These are phyloP conservation scores for Entomortierella beljakovae DNA, from an alignment of 192 early-diverging fungal species.

Conservation along the genomic window DNA sequence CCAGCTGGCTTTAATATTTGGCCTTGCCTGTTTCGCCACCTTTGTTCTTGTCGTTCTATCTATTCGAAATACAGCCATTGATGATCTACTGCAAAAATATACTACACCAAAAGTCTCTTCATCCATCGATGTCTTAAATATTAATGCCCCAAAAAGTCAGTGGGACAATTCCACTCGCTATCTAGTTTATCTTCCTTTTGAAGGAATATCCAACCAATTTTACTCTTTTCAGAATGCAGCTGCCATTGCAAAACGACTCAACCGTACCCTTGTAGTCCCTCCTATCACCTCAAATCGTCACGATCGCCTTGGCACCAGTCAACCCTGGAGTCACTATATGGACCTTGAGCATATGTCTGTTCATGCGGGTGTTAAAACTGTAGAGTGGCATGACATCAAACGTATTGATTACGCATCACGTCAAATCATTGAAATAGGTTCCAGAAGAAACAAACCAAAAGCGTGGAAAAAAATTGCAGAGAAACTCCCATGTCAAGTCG, in stretches of 20 bases:
- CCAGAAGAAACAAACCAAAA: constrained; percentile 7
- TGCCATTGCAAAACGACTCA: constrained; percentile 33
- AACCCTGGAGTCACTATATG: constrained; percentile 44
- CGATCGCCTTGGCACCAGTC: constrained; percentile 33
- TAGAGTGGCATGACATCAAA: constrained; percentile 41
- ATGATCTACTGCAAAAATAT: constrained; percentile 2
- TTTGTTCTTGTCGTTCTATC: constrained; percentile 8
- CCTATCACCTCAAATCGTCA: constrained; percentile 50
- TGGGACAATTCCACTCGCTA: constrained; percentile 22
- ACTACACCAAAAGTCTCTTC: background rate
- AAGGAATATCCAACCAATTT: constrained; percentile 48
- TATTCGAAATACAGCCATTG: background rate
- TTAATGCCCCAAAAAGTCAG: constrained; percentile 5
- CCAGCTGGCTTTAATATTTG: constrained; percentile 2
- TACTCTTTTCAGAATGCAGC: constrained; percentile 38
- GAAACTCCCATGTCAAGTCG: constrained; percentile 26
- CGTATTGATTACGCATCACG: constrained; percentile 4
- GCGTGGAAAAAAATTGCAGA: constrained; percentile 24
- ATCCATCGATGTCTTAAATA: background rate
- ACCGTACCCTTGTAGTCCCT: constrained; percentile 35
- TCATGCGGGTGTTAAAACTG: constrained; percentile 16
- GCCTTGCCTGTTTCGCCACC: background rate
- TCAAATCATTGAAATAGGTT: constrained; percentile 7
- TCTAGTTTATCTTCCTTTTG: constrained; percentile 30
- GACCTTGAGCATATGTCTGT: constrained; percentile 32